Percentiles rank a stretch among this genome's conserved stretches.
Conservation (phyloP, 2,329 filamentous ascomycete genomes). For the Nemania sp. region DNA sequence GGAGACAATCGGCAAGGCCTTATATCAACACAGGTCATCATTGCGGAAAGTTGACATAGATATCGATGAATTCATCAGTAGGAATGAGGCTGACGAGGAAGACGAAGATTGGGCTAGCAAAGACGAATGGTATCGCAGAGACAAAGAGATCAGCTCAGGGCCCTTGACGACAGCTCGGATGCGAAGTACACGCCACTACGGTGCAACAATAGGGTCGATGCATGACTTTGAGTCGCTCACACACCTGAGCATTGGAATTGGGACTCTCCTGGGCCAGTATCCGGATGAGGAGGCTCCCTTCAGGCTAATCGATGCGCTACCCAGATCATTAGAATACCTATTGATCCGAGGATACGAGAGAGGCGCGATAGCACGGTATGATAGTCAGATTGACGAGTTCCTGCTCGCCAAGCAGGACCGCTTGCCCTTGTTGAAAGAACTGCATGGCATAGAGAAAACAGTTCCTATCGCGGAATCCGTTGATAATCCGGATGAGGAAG, state of each 20-base stretch:
- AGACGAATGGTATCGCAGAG: conserved; percentile 7
- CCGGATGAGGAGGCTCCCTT: conserved; percentile 1
- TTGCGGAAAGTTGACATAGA: conserved; percentile 14
- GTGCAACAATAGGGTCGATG: conserved; percentile 9
- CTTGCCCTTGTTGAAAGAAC: conserved; percentile 6
- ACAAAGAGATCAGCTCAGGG: conserved; percentile 5
- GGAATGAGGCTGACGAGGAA: neutral
- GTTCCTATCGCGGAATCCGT: conserved; percentile 3
- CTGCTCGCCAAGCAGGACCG: neutral
- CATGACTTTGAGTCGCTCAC: conserved; percentile 17
- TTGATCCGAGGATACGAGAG: conserved; percentile 11
- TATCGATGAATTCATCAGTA: conserved; percentile 4
- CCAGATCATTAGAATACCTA: conserved; percentile 9
- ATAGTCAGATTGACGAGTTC: conserved; percentile 9
- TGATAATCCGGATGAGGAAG: neutral
- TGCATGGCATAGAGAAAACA: conserved; percentile 12
- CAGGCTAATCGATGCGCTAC: conserved; percentile 8
- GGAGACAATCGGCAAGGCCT: conserved; percentile 4
- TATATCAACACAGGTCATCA: conserved; percentile 8
- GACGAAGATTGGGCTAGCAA: neutral
- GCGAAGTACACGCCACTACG: conserved; percentile 4
- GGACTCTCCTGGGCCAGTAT: neutral
- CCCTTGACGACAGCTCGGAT: neutral
- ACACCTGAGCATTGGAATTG: conserved; percentile 13
- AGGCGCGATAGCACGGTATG: neutral